Conservation (phyloP, 768 basidiomycete species). For the Mycena chlorophos region DNA sequence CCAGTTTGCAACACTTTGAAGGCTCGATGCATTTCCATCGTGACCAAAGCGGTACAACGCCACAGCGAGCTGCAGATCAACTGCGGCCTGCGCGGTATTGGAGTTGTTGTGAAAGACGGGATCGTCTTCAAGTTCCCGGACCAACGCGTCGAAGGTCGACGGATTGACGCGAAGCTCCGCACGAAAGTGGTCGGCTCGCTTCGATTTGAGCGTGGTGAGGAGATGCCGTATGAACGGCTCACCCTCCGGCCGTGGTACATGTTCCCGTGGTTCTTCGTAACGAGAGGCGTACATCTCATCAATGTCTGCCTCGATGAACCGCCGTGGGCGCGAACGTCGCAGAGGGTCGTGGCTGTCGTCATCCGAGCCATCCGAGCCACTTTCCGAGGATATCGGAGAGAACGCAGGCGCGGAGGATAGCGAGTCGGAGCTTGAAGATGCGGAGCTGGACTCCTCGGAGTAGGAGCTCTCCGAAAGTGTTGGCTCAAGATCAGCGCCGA, state of each 20-base stretch:
- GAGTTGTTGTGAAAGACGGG: conserved; percentile 30
- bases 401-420: background rate
- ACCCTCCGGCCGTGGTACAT: background rate
- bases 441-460: too few relatives aligned
- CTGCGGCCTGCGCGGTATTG: conserved; percentile 24
- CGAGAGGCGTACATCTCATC: background rate
- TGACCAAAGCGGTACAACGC: conserved; percentile 39
- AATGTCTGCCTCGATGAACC: background rate
- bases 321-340: background rate
- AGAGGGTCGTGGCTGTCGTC: background rate
- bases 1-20: conserved; percentile 35
- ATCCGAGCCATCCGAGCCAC: background rate
- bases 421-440: background rate
- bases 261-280: background rate
- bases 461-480: too few relatives aligned
- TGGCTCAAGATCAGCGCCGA: too few relatives aligned
- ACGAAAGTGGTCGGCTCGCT: background rate
- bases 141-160: background rate
- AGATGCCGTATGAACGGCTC: background rate
- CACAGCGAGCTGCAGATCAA: conserved; percentile 38
- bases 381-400: background rate
- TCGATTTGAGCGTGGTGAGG: background rate
- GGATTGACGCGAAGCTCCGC: background rate
- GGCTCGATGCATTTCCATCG: conserved; percentile 36
- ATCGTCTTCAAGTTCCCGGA: conserved; percentile 8